Evolutionary conservation across 345 rosid genomes (phyloP).

Genomic region (Eucalyptus curtisii): DNA sequence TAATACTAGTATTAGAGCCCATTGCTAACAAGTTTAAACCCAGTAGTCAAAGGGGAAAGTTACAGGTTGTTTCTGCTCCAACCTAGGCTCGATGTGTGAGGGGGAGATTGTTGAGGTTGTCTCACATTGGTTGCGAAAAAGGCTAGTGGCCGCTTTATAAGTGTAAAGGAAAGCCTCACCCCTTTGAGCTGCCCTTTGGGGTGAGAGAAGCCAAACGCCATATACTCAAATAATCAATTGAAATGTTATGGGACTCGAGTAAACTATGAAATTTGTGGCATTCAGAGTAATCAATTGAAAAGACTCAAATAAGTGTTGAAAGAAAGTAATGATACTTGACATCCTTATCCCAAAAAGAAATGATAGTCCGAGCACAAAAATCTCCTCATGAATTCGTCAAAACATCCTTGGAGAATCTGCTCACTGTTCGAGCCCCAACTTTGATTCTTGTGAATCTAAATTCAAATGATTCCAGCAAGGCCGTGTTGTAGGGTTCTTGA

Average conservation of each 20-base stretch:
- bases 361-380: not conserved
- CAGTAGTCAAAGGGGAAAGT: no score
- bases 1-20: rapidly evolving
- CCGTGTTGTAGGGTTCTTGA: not conserved
- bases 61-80: no score
- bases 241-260: not conserved
- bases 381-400: not conserved
- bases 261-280: not conserved
- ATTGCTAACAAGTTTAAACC: no score
- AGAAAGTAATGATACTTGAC: not conserved
- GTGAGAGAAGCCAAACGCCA: no score
- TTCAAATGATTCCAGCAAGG: not conserved
- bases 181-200: no score
- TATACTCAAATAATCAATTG: not conserved
- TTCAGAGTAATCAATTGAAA: not conserved
- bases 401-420: not conserved
- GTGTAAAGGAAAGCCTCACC: no score
- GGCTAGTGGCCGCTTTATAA: no score
- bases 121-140: no score
- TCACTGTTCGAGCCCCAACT: not conserved
- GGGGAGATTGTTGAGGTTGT: no score
- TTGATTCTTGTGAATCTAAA: not conserved
- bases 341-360: not conserved
- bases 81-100: no score
- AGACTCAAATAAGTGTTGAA: not conserved